phyloP scores from a whole-genome alignment of 2,329 filamentous ascomycete genomes.

The Verticillium zaregamsianum region DNA sequence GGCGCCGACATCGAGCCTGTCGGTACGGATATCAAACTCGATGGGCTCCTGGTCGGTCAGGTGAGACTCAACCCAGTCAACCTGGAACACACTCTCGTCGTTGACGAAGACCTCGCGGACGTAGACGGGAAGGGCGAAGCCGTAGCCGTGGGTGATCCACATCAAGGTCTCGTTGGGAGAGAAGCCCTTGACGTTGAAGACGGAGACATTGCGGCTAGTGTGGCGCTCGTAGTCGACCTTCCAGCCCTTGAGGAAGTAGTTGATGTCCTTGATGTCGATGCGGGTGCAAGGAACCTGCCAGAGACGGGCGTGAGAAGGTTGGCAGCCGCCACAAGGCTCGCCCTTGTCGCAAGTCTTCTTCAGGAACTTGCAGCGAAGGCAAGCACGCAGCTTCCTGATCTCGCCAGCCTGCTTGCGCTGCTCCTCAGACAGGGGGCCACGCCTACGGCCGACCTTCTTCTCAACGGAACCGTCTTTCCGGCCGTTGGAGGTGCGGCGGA shows the following conservation, averaged over 20 bases:
- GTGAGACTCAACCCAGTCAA: slow-evolving; percentile 88
- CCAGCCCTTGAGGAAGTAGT: slow-evolving; percentile 99
- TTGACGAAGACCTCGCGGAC: slow-evolving; percentile 90
- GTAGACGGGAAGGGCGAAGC: slow-evolving; percentile 86
- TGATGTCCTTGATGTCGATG: slow-evolving; percentile 98
- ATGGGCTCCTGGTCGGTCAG: slow-evolving; percentile 65
- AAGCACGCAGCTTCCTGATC: slow-evolving; percentile 91
- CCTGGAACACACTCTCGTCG: slow-evolving; percentile 86
- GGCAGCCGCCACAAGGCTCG: slow-evolving; percentile 90
- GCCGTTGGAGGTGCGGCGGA: slow-evolving; percentile 70
- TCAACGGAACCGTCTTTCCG: slow-evolving; percentile 77
- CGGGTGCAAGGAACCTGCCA: slow-evolving; percentile 98
- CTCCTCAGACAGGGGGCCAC: slow-evolving; percentile 85
- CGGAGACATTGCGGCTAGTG: slow-evolving; percentile 78
- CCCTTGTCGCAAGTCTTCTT: slow-evolving; percentile 99
- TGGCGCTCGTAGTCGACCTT: slow-evolving; percentile 95
- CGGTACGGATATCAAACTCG: slow-evolving; percentile 81
- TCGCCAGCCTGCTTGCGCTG: slow-evolving; percentile 96
- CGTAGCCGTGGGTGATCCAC: slow-evolving; percentile 96
- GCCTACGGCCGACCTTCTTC: slow-evolving; percentile 89
- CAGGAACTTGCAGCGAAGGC: slow-evolving; percentile 93
- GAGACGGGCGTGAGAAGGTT: slow-evolving; percentile 88
- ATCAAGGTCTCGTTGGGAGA: slow-evolving; percentile 64
- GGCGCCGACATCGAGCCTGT: slow-evolving; percentile 82
- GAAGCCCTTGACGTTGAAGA: slow-evolving; percentile 91